Conservation (phyloP, 78 protist genomes). For the Diacronema lutheri region DNA sequence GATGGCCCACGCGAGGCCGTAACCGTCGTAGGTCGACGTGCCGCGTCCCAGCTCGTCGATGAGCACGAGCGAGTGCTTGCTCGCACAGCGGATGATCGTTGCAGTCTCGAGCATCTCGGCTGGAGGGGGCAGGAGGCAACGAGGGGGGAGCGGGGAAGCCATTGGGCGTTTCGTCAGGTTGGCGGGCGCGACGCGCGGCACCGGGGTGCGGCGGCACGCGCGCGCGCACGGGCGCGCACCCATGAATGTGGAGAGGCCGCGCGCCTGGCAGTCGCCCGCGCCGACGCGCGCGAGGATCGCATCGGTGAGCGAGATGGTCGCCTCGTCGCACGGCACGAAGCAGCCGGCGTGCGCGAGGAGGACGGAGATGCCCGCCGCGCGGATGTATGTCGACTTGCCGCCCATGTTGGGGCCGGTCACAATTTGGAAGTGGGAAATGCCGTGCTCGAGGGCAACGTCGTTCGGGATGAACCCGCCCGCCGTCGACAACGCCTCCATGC, state of each 20-base stretch:
- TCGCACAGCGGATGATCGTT: slow-evolving; percentile 81
- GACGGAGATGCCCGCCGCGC: slow-evolving; percentile 77
- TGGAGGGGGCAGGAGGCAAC: too few species aligned
- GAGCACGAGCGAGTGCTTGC: slow-evolving; percentile 78
- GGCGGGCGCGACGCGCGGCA: too few species aligned
- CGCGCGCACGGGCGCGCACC: slow-evolving; percentile 9
- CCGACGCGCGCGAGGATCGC: slow-evolving; percentile 93
- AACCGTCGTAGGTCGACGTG: slow-evolving; percentile 98
- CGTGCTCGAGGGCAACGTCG: slow-evolving; percentile 54
- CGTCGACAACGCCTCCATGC: slow-evolving; percentile 71
- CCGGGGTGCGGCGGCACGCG: too few species aligned
- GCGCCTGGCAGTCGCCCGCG: slow-evolving; percentile 92
- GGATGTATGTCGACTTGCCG: slow-evolving; percentile 83
- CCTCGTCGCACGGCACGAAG: slow-evolving; percentile 85
- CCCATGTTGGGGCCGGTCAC: slow-evolving; percentile 94
- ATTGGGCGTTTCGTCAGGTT: too few species aligned
- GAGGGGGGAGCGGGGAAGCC: too few species aligned
- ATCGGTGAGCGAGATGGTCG: slow-evolving; percentile 58
- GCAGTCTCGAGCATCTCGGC: slow-evolving; percentile 98
- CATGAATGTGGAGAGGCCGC: slow-evolving; percentile 94
- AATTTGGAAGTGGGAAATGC: slow-evolving; percentile 49
- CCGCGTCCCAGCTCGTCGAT: slow-evolving; percentile 99
- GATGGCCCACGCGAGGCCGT: slow-evolving; percentile 97
- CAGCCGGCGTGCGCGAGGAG: slow-evolving; percentile 94
- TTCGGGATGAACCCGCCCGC: slow-evolving; percentile 76